Base-by-base conservation (phyloP, 768 basidiomycete species). In the Xerocomellus chrysenteron region DNA sequence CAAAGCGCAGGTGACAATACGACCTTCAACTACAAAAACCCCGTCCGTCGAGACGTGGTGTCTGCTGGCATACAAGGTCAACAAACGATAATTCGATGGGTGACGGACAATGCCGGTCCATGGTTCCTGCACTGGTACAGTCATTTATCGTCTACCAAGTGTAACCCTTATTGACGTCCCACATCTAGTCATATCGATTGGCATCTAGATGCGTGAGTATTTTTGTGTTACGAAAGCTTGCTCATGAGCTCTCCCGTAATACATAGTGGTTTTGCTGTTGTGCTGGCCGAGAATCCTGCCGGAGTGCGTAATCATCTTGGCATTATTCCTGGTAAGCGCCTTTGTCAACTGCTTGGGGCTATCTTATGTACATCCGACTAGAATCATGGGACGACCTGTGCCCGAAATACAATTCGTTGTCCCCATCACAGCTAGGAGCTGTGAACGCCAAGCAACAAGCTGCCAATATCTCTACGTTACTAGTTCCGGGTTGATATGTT, bases 41-140 rank as follows among this genome's bases (percentile, higher is more conserved):
- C 76, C 2, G 67, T 75, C n/a, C 67, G 63, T 41, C 65, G 75
- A n/a, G 76, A 76, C 30, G 64, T 67, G 2, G 55, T 49, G 14
- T 65, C 65, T 9, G 43, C 61, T 32, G 67, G 69, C 10, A 63
- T 54, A 45, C 55, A 50, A 19, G 68, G 80, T 62, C 61, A 80
- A 71, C 66, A 77, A 64, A 76, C 80, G 43, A 75, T 78, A 9
- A 70, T 88, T 36, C 78, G 85, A 42, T 87, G 81, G 67, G 69
- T 74, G 19, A 85, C 85, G 3, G 82, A 88, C 60, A 88, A 88
- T 65, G 73, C 84, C 1, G 86, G 87, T 7, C 78, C 81, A 11
- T 85, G 83, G 80, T 72, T 79, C 58, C 57, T 79, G 41, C 78
- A 80, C 54, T 79, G 70, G 69, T 70, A 52, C 43, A 33, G 33